A percentile compares a stretch with the other conserved stretches of the same genome.
Conservation (phyloP, 2,329 filamentous ascomycete genomes). For the Mollisia scopiformis region DNA sequence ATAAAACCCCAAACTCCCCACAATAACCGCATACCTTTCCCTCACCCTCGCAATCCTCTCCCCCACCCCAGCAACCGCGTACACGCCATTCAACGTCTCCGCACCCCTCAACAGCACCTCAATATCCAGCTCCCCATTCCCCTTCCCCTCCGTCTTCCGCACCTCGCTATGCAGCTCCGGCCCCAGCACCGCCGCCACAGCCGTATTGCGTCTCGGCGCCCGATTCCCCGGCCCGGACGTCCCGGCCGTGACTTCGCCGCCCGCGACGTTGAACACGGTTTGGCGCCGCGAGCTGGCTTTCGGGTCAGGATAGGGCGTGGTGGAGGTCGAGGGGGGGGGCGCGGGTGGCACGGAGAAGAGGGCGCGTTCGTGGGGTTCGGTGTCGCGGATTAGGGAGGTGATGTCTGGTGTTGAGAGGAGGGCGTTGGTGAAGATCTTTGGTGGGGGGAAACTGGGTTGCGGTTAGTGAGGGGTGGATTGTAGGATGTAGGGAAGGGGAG, state of each 20-base stretch:
- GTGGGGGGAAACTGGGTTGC: conserved; percentile 72
- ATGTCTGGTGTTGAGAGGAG: conserved; percentile 89
- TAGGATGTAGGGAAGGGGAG: neutral
- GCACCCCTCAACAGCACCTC: conserved; percentile 83
- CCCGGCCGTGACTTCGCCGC: conserved; percentile 60
- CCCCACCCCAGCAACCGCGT: conserved; percentile 76
- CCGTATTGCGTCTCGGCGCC: conserved; percentile 72
- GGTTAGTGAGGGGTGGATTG: conserved; percentile 23
- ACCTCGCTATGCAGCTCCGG: conserved; percentile 85
- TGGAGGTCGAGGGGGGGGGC: conserved; percentile 47
- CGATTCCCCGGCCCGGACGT: conserved; percentile 47
- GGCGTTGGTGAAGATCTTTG: conserved; percentile 96
- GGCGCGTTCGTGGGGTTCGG: conserved; percentile 90
- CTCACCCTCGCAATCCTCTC: conserved; percentile 77
- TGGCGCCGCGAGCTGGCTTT: conserved; percentile 50
- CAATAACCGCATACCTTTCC: conserved; percentile 70
- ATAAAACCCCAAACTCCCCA: conserved; percentile 76
- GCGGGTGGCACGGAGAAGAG: conserved; percentile 84
- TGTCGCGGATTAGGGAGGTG: conserved; percentile 91
- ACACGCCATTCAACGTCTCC: conserved; percentile 88
- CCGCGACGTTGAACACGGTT: conserved; percentile 68
- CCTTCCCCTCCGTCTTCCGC: conserved; percentile 56
- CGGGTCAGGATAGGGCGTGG: conserved; percentile 49
- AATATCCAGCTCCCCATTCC: conserved; percentile 78
- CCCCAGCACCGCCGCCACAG: conserved; percentile 87